These are phyloP conservation scores for Marsdenia floribunda DNA, from an alignment of 257 asterid species.

Conservation along the genomic window DNA sequence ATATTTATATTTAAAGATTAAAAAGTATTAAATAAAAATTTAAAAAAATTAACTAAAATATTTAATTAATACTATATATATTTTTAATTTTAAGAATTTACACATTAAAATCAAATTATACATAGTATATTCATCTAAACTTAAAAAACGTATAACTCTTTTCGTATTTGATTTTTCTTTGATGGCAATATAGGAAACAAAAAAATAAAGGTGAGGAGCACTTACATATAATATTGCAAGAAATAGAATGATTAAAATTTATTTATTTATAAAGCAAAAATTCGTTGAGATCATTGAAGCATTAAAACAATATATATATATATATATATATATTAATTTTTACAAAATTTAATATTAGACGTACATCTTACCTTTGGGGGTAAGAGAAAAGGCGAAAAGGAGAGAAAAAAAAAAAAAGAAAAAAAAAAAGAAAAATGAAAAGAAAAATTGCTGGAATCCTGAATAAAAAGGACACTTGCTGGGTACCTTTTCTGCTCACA, in stretches of 20 bases:
- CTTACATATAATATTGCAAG: not conserved
- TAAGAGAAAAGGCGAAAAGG: not conserved
- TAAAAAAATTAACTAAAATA: too few relatives aligned
- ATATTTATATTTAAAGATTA: too few relatives aligned
- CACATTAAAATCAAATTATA: too few relatives aligned
- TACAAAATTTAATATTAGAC: not conserved
- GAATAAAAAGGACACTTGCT: conserved; percentile 35
- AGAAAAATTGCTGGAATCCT: conserved; percentile 22
- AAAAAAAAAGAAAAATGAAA: not conserved
- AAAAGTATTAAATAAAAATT: too few relatives aligned
- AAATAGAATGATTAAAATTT: not conserved
- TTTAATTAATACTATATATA: too few relatives aligned
- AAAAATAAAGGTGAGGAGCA: too few relatives aligned
- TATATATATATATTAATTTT: not conserved
- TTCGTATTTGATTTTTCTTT: too few relatives aligned
- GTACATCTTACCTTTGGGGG: not conserved
- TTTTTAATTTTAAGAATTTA: too few relatives aligned
- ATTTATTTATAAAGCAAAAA: not conserved
- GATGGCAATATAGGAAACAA: too few relatives aligned
- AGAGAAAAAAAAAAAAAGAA: not conserved
- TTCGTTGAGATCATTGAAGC: not conserved
- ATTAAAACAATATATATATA: not conserved
- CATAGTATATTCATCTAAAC: too few relatives aligned
- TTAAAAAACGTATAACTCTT: too few relatives aligned
- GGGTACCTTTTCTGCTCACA: conserved; percentile 15